These are phyloP conservation scores for Aquanectria penicillioides DNA, from an alignment of 2,329 filamentous ascomycete genomes.

Conservation along the genomic window DNA sequence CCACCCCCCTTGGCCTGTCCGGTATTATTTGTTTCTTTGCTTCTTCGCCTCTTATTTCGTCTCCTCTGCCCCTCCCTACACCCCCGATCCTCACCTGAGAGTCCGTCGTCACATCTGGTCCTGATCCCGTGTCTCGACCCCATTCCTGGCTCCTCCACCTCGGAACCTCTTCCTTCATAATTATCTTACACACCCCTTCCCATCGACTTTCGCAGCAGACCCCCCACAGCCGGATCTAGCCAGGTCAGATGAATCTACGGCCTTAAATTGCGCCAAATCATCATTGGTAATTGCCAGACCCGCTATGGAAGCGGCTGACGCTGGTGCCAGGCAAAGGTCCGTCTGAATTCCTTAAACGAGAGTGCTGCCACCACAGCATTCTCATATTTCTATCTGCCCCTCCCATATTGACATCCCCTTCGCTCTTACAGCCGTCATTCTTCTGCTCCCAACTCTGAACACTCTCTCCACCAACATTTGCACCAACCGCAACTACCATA, in stretches of 20 bases:
- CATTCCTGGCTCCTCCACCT: constrained; percentile 40
- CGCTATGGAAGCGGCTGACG: constrained; percentile 53
- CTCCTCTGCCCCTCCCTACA: constrained; percentile 37
- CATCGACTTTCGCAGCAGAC: constrained; percentile 32
- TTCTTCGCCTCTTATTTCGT: constrained; percentile 38
- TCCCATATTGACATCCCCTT: constrained; percentile 41
- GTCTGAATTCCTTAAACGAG: constrained; percentile 43
- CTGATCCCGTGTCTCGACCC: constrained; percentile 41
- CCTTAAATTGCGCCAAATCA: constrained; percentile 49
- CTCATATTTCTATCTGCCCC: constrained; percentile 38
- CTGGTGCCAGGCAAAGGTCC: constrained; percentile 51
- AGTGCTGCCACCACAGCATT: constrained; percentile 26
- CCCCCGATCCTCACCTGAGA: constrained; percentile 42
- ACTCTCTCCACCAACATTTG: constrained; percentile 32
- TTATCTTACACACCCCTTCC: constrained; percentile 34
- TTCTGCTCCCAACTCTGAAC: constrained; percentile 38
- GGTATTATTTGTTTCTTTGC: constrained; percentile 38
- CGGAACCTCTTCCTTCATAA: constrained; percentile 31
- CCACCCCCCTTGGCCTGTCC: constrained; percentile 35
- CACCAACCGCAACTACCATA: constrained; percentile 38
- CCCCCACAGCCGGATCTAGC: constrained; percentile 43
- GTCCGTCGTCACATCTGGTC: constrained; percentile 40
- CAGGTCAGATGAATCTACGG: constrained; percentile 51
- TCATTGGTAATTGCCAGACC: constrained; percentile 48
- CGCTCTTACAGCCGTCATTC: constrained; percentile 38